Evolutionary conservation across 441 rosid genomes (phyloP), one percentile per base, ranked within the genome.

Genomic region (Corymbia calophylla): DNA sequence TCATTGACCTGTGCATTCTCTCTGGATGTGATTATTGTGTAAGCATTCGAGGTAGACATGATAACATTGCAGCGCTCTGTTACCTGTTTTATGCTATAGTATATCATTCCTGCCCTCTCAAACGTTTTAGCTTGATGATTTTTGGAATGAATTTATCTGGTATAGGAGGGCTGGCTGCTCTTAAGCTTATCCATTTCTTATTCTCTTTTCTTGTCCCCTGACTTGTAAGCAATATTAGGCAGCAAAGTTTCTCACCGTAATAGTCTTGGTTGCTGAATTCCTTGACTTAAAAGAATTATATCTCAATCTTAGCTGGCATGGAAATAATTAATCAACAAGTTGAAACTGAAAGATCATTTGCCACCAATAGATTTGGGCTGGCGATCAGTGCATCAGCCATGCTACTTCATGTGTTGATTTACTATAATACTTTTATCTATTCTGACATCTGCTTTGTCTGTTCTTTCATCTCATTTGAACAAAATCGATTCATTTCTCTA

Each of bases 111-210:
- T 5, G 31, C 31, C 66, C 87, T 66, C 68, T 64, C 54, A 82
- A 35, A 90, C 89, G 64, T 87, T 87, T 90, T 86, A 92, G 87
- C 53, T 91, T 62, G 32, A 62, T 27, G 16, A 29, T 62, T 62
- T 87, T 35, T 39, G 32, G 68, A 62, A n/a, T 84, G 51, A 9
- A n/a, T 86, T 32, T 56, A 25, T 70, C 93, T 97, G 99, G 99
- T 89, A 98, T 98, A 19, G 99, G 99, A 84, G 99, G 99, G 60
- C 94, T 88, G 92, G 96, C 99, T 88, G 98, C 99, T 58, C 51
- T 97, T 91, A 96, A 98, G 95, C 98, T 39, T 39, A 39, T 39
- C 44, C 6, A 1, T 39, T 84, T 32, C 47, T 53, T 54, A 7
- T 35, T 87, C 17, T 56, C 54, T 66, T 8, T 3, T 39, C 27